Conservation (phyloP, 2,329 filamentous ascomycete species). For the Stylonectria norvegica region DNA sequence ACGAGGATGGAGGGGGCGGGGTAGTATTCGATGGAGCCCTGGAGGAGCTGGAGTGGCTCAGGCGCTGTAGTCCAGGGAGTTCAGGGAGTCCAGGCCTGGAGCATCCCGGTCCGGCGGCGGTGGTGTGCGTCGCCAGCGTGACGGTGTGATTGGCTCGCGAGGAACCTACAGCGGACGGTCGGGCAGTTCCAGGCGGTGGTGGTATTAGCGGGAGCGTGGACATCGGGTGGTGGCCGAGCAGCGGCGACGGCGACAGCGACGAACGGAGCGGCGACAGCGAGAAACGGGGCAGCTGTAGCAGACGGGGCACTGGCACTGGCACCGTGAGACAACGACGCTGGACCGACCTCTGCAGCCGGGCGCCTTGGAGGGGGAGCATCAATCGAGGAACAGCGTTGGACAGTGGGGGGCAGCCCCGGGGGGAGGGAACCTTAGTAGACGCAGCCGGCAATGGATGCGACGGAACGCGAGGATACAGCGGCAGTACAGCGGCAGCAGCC, state of each 20-base stretch:
- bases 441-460: too few relatives aligned
- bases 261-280: conserved; percentile 8
- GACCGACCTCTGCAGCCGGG: conserved; percentile 21
- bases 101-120: conserved; percentile 21
- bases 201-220: conserved; percentile 10
- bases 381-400: conserved; percentile 11
- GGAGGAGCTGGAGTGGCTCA: neutral
- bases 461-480: too few relatives aligned
- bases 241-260: conserved; percentile 3
- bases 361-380: conserved; percentile 20
- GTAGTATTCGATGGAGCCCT: conserved; percentile 21
- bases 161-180: conserved; percentile 10
- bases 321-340: too few relatives aligned
- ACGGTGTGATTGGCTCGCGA: conserved; percentile 25
- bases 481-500: too few relatives aligned
- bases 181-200: conserved; percentile 5
- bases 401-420: conserved; percentile 21
- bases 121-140: conserved; percentile 21
- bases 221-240: conserved; percentile 7
- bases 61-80: too few relatives aligned
- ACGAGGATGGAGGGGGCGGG: conserved; percentile 38
- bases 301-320: conserved; percentile 9
- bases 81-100: too few relatives aligned
- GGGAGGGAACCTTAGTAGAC: too few relatives aligned
- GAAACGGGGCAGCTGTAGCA: conserved; percentile 8